Evolutionary conservation across 1,284 basidiomycete genomes (phyloP), one percentile per base, ranked within the genome.

Genomic region (Apiotrichum montevideense): DNA sequence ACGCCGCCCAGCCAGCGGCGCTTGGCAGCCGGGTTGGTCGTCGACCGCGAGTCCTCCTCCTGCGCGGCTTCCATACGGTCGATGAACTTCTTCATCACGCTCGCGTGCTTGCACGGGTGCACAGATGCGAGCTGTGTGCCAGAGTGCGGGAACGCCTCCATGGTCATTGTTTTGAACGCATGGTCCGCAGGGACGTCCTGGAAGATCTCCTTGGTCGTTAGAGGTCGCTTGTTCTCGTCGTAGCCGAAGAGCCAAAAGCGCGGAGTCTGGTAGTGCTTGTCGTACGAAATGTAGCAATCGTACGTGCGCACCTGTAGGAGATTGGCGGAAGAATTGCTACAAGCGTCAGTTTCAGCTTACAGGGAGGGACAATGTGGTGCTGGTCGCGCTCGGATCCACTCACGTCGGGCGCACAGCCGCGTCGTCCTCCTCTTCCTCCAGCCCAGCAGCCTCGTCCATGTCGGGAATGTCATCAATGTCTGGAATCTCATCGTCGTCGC

Each of bases 61-160:
- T 90, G 85, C 61, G 85, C 85, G 74, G 86, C 85, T 76, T 98
- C 96, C 93, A 98, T 98, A 55, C 94, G 83, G 75, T 97, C 94
- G 70, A 98, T 97, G 64, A 98, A 92, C 77, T 98, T 98, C 82
- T 96, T 97, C 96, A 99, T 99, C 54, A 99, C 96, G 72, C 86
- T 91, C 0, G 94, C 91, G 74, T 99, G 95, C 75, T 97, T 97
- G 84, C 95, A 99, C 1, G 95, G 95, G 73, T 99, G 95, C 9
- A 99, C 94, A 0, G 87, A 89, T 0, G 90, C 93, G 75, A 94
- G 87, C 56, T 92, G 81, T 34, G 87, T 85, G 4, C 84, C 79
- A 0, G 87, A 88, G 76, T 98, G 94, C 14, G 94, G 93, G 83
- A 99, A 99, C 1, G 88, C 85, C 74, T 99, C 95, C 76, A 98